Evolutionary conservation across 2,329 filamentous ascomycete genomes (phyloP).

Genomic region (Alternaria atra): DNA sequence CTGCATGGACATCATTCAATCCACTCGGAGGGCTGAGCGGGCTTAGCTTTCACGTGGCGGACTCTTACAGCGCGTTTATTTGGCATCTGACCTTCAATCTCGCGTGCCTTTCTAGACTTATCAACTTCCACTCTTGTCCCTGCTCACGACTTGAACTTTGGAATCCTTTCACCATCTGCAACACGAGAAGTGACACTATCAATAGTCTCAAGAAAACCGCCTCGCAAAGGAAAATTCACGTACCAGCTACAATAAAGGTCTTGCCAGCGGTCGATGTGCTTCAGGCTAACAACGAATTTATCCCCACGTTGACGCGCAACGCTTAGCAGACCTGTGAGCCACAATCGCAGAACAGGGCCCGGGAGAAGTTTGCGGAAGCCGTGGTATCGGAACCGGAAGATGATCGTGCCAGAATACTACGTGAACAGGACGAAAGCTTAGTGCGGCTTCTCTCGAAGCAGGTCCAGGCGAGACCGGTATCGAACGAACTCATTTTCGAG

Average conservation of each 20-base stretch:
- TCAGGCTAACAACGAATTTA: background rate
- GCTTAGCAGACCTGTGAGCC: background rate
- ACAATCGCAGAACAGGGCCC: background rate
- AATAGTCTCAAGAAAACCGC: too few species aligned
- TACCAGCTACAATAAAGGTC: background rate
- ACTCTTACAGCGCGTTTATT: background rate
- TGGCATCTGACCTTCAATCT: background rate
- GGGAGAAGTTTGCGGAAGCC: background rate
- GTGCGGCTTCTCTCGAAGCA: background rate
- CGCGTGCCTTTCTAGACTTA: background rate
- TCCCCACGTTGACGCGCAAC: background rate
- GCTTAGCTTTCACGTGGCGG: too few species aligned
- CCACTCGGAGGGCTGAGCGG: background rate
- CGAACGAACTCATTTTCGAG: background rate
- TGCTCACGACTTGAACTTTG: background rate
- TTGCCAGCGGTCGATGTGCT: background rate
- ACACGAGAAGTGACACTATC: background rate
- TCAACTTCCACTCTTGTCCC: background rate
- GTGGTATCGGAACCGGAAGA: background rate
- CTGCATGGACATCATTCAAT: too few species aligned
- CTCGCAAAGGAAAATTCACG: accelerated
- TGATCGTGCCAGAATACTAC: background rate
- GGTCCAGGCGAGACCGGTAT: background rate
- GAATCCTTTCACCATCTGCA: background rate
- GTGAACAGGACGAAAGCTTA: background rate